Evolutionary conservation across 1,284 basidiomycete genomes (phyloP), one percentile per base, ranked within the genome.

Genomic region (Fistulinella staudtii): DNA sequence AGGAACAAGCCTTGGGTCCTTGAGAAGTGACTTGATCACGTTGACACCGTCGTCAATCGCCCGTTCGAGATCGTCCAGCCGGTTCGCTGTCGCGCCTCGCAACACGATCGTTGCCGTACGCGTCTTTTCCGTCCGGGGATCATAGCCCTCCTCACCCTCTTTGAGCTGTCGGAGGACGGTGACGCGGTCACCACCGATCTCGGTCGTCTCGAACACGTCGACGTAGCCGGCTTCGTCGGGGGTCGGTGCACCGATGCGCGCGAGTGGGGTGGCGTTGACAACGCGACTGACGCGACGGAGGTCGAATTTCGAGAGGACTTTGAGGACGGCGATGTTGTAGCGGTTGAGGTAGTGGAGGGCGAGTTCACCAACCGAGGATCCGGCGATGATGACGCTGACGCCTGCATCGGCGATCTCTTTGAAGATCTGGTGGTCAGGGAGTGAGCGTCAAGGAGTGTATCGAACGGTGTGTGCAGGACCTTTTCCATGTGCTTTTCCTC

Each of bases 231-330:
- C 93, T 71, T 99, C 96, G 67, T 99, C 96, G 0, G 93, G 81
- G 15, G 92, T 95, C 3, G 96, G 95, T 0, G 94, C 91, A 45
- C 96, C 96, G 47, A 99, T 77, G 36, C 96, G 85, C 5, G 96
- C 95, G 39, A 99, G 82, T 4, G 96, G 94, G 1, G 93, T 97
- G 9, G 96, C 96, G 50, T 93, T 92, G 49, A 95, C 89, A 55
- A 99, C 93, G 48, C 94, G 87, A 68, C 93, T 96, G 25, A 98
- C 73, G 4, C 96, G 78, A 38, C 94, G 85, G 15, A 99, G 81
- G 54, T 99, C 95, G 67, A 99, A 99, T 68, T 99, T 99, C 65
- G 93, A 97, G 48, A 96, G 79, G 25, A 99, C 90, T 70, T 98
- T 98, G 72, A 99, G 80, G 55, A 98, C 93, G 55, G 91, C 87